Conservation (phyloP, 1,284 basidiomycete genomes). For the Megacollybia platyphylla region DNA sequence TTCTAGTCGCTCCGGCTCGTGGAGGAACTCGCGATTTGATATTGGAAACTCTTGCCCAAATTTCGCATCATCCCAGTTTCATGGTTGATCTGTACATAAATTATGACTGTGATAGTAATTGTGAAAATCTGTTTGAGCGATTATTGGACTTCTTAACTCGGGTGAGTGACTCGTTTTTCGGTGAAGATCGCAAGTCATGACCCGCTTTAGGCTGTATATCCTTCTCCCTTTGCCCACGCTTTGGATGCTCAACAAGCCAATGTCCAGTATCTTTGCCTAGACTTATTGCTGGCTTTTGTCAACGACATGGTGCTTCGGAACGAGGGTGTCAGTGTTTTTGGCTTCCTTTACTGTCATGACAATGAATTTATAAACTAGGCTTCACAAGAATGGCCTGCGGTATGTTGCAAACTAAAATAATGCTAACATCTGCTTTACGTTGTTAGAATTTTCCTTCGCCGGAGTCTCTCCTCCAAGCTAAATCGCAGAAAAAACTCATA, state of each 20-base stretch:
- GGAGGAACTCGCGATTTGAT: conserved; percentile 86
- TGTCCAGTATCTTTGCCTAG: conserved; percentile 82
- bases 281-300: conserved; percentile 80
- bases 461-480: conserved; percentile 56
- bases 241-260: conserved; percentile 62
- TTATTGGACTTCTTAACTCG: conserved; percentile 85
- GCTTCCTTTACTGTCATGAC: conserved; percentile 2
- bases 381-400: conserved; percentile 48
- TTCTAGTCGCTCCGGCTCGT: conserved; percentile 63
- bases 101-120: conserved; percentile 95
- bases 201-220: conserved; percentile 58
- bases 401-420: conserved; percentile 17
- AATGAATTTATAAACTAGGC: conserved; percentile 12
- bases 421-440: conserved; percentile 4
- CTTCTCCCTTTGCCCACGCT: conserved; percentile 44
- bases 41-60: conserved; percentile 77
- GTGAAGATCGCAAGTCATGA: background rate
- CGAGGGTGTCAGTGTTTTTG: conserved; percentile 41
- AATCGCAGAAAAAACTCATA: conserved; percentile 81
- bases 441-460: conserved; percentile 38
- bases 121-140: conserved; percentile 91
- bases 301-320: conserved; percentile 80
- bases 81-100: conserved; percentile 95
- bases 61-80: conserved; percentile 74
- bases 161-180: conserved; percentile 23